These are phyloP conservation scores for Arctium minus DNA, from an alignment of 129 eudicot genomes.

Conservation along the genomic window DNA sequence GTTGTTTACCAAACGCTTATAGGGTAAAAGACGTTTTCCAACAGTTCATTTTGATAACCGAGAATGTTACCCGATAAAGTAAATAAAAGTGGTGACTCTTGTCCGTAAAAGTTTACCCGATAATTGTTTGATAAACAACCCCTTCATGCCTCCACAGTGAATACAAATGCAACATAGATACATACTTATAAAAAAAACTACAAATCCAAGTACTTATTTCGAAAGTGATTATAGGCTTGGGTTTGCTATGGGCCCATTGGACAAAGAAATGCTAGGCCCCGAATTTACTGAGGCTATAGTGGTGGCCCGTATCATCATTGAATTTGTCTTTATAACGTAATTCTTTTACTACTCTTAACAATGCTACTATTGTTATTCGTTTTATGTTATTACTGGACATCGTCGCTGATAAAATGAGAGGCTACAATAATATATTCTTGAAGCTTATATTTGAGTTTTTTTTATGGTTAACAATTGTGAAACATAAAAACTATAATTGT, in stretches of 20 bases:
- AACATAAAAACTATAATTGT: neutral
- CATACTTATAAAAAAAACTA: neutral
- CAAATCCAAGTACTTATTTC: neutral
- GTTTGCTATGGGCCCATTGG: too few relatives aligned
- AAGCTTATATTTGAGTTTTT: neutral
- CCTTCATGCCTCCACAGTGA: too few relatives aligned
- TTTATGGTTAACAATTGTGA: neutral
- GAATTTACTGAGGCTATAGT: neutral
- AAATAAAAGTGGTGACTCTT: too few relatives aligned
- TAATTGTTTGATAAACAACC: too few relatives aligned
- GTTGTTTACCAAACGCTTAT: too few relatives aligned
- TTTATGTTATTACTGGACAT: neutral
- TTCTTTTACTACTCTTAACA: too few relatives aligned
- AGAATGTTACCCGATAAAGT: too few relatives aligned
- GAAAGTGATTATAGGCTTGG: too few relatives aligned
- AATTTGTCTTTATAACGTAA: too few relatives aligned
- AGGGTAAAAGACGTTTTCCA: too few relatives aligned
- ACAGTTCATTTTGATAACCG: too few relatives aligned
- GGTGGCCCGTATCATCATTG: neutral
- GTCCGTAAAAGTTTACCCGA: too few relatives aligned
- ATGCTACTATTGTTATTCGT: neutral
- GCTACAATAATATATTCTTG: neutral
- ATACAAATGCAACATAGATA: neutral
- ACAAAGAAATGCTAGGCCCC: neutral
- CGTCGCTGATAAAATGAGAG: neutral